Evolutionary conservation across 148 eudicot species (phyloP).

Genomic region (Nepenthes gracilis): DNA sequence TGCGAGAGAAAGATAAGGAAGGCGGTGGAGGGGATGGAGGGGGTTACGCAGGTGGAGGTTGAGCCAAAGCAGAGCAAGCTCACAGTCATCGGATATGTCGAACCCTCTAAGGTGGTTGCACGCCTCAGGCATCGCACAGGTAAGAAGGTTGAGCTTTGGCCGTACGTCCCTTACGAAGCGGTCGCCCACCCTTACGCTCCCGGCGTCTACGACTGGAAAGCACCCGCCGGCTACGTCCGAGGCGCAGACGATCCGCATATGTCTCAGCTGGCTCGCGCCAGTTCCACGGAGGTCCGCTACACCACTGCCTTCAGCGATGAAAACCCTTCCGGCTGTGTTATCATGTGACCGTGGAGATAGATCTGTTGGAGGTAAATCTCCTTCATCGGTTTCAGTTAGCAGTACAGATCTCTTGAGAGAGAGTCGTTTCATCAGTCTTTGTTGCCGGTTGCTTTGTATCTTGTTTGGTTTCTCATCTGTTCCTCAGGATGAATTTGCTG

Average conservation of each 20-base stretch:
- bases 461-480: no score
- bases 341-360: slow-evolving; percentile 35
- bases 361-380: no score
- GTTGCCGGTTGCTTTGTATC: no score
- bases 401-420: no score
- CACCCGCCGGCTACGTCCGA: slow-evolving; percentile 50
- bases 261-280: slow-evolving; percentile 25
- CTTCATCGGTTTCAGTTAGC: no score
- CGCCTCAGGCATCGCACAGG: slow-evolving; percentile 43
- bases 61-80: slow-evolving; percentile 37
- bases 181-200: slow-evolving; percentile 45
- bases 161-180: slow-evolving; percentile 45
- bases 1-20: slow-evolving; percentile 46
- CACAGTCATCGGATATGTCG: slow-evolving; percentile 41
- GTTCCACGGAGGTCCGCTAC: slow-evolving; percentile 82
- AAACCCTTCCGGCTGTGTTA: slow-evolving; percentile 56
- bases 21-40: slow-evolving; percentile 54
- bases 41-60: slow-evolving; percentile 33
- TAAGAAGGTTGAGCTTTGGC: slow-evolving; percentile 47
- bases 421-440: no score
- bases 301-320: slow-evolving; percentile 89
- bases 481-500: no score
- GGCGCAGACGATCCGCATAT: slow-evolving; percentile 27
- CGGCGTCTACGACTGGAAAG: slow-evolving; percentile 48
- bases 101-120: slow-evolving; percentile 35